Evolutionary conservation across 805 yeast species (phyloP), one percentile per base, ranked within the genome.

Genomic region (Jamesozyma gamospora): DNA sequence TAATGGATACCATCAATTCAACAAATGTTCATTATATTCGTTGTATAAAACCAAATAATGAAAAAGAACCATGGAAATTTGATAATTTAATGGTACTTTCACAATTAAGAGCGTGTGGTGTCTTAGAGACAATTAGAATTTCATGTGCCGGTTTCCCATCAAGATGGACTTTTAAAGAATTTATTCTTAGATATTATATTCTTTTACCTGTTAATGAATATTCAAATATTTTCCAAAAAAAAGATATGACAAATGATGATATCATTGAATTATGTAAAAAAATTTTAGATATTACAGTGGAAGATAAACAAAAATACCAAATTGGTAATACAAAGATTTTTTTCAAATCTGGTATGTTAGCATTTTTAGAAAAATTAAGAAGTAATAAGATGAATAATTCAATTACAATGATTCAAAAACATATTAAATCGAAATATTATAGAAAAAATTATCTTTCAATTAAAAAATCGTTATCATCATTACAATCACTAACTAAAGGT

Each of bases 121-220:
- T 90, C 35, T 70, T 90, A 50, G 98, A 92, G 60, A 92, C 98
- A 2, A 90, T 90, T 56, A 71, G 95, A 55, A 90, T 90, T 35
- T 88, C 96, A 1, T 88, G 96, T 66, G 96, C 95, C 37, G 98
- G 98, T 31, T 90, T 88, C 72, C 98, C 98, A 14, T 82, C 96
- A 0, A 73, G 96, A 58, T 86, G 96, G 87, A 77, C 95, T 2
- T 92, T 86, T 57, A 87, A 80, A 38, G 97, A 92, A 57, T 90
- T 90, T 67, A 94, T 87, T 15, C 74, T 79, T 46, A 75, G 96
- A 55, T 90, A 87, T 60, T 90, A 86, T 55, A 78, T 88, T 55
- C 70, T 90, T 43, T 77, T 87, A 31, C 74, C 78, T 31, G 81
- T 96, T 0, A 65, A 68, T 29, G 72, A 75, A 44, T 82, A 94